Base-by-base conservation (phyloP, 768 basidiomycete genomes). In the Phlebiopsis gigantea region DNA sequence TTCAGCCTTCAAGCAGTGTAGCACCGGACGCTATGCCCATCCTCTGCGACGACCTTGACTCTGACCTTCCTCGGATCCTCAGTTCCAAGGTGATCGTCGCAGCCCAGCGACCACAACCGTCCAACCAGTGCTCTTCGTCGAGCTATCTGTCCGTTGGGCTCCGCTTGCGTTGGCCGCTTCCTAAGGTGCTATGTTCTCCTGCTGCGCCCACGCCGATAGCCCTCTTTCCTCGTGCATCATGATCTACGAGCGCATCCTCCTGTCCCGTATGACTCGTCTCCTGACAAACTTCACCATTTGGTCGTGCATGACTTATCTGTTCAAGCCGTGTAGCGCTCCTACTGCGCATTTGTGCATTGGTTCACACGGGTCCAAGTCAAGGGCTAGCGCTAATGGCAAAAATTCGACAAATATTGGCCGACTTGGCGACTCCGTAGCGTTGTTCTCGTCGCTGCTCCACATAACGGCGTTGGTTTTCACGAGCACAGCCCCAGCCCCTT, bases 231-330 rank as follows among this genome's bases (percentile, higher is more conserved):
- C 47, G 24, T 41, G 50, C 6, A 24, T 51, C 50, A 31, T 39
- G 50, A 51, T 51, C 50, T 41, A 30, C 43, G 4, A 29, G 30
- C 54, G 44, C 54, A 44, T 46, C 45, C 21, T 55, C 54, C 24
- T 39, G 30, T 22, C 25, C 45, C 28, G 12, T 15, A 47, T 55
- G 54, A 55, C 54, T 55, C 54, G 54, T 39, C 54, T 39, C 45
- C 54, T 28, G 39, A 55, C 31, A 55, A 55, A 46, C 21, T 17
- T 55, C 29, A 42, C 24, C 46, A 12, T 47, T 21, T 12, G 34
- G 50, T 31, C 50, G 34, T 39, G 17, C 34, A 39, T 39, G 34
- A 39, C 34, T 51, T 50, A 21, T 41, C 28, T 30, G 34, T 51
- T 45, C 44, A 39, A 39, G 34, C 34, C 34, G 34, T 39, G 44